Conservation (phyloP, 2,329 filamentous ascomycete species). For the Biscogniauxia mediterranea region DNA sequence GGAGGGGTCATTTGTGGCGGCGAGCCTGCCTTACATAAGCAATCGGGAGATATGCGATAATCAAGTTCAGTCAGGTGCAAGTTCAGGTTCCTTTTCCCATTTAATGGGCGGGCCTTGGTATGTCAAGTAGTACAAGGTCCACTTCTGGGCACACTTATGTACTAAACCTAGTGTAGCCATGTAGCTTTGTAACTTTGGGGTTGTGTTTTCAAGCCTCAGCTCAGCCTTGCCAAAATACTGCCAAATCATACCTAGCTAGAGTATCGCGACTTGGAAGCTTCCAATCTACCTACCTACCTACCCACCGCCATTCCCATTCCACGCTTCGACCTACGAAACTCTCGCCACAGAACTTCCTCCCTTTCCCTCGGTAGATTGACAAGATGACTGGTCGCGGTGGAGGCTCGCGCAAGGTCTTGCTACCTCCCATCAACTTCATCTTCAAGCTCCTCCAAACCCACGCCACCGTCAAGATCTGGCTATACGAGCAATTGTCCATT, state of each 20-base stretch:
- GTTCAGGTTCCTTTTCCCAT: no score
- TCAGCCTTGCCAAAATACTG: not conserved
- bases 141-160: no score
- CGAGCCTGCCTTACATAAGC: not conserved
- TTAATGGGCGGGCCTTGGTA: no score
- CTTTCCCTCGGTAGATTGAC: conserved; percentile 4
- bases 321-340: not conserved
- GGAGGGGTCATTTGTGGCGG: not conserved
- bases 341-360: not conserved
- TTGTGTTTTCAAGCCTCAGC: not conserved
- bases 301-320: not conserved
- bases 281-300: not conserved
- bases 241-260: not conserved
- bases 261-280: not conserved
- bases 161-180: no score
- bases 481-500: conserved; percentile 93
- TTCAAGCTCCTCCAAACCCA: conserved; percentile 86
- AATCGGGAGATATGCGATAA: no score
- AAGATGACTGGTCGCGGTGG: conserved; percentile 60
- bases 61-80: no score
- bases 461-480: conserved; percentile 87
- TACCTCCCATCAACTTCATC: conserved; percentile 75
- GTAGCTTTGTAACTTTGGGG: no score
- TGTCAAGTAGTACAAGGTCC: no score
- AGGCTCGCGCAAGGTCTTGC: conserved; percentile 58